phyloP scores from a whole-genome alignment of 2,329 filamentous ascomycete species.

The Neoscytalidium dimidiatum region DNA sequence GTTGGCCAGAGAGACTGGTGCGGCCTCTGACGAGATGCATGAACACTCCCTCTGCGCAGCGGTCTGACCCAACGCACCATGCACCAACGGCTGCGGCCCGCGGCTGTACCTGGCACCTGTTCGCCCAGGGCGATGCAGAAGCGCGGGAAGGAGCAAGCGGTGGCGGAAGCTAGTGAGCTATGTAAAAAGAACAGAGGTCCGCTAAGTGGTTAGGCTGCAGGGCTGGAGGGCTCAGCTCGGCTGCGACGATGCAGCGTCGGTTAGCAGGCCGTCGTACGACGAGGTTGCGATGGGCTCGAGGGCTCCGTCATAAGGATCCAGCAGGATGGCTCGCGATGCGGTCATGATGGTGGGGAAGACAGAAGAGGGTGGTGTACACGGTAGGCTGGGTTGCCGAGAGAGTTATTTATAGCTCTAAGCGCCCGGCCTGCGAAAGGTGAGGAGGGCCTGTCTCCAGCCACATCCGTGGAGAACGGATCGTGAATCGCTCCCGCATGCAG shows the following conservation, averaged over 20 bases:
- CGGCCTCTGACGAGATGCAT: neutral
- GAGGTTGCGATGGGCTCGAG: neutral
- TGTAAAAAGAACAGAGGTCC: neutral
- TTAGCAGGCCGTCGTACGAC: constrained; percentile 8
- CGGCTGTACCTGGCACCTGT: neutral
- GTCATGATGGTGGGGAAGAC: neutral
- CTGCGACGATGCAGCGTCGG: constrained; percentile 4
- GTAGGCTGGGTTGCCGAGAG: neutral
- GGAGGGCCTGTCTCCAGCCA: constrained; percentile 16
- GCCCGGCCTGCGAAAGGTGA: neutral
- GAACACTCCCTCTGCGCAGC: too few relatives aligned
- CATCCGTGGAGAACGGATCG: constrained; percentile 17
- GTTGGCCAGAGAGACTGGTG: neutral
- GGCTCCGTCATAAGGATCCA: neutral
- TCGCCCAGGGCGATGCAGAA: neutral
- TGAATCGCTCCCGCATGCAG: constrained; percentile 17
- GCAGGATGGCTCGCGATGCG: constrained; percentile 5
- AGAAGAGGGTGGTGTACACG: constrained; percentile 5
- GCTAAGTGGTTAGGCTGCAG: neutral
- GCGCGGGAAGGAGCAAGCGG: neutral
- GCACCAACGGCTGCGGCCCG: neutral
- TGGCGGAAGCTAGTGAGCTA: neutral
- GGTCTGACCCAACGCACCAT: neutral
- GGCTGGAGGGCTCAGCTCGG: constrained; percentile 11
- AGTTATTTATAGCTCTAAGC: neutral